These are phyloP conservation scores for Cocos nucifera DNA, from an alignment of 176 grass and related monocot genomes.

Conservation along the genomic window DNA sequence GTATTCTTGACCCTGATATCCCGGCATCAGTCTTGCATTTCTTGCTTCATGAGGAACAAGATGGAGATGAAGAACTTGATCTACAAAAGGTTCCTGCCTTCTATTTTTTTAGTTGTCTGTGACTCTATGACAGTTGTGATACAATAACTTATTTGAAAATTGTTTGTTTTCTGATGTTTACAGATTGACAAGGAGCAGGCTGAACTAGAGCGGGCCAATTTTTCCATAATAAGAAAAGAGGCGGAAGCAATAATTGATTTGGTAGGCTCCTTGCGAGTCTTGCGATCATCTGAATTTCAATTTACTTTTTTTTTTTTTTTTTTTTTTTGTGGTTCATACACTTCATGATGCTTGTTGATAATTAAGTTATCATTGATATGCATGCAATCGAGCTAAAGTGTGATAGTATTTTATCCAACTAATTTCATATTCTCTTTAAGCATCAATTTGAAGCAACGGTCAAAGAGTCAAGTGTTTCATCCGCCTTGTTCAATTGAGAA, in stretches of 20 bases:
- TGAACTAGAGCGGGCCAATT: slow-evolving; percentile 60
- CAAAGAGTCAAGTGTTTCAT: no score
- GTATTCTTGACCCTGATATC: slow-evolving; percentile 80
- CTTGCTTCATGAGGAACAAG: slow-evolving; percentile 78
- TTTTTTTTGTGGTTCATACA: no score
- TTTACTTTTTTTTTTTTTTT: no score
- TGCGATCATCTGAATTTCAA: background rate
- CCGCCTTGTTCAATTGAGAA: no score
- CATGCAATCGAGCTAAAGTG: no score
- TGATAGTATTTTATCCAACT: no score
- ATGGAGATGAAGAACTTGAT: slow-evolving; percentile 66
- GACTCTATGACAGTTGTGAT: background rate
- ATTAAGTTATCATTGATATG: no score
- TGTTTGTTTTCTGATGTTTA: slow-evolving; percentile 8
- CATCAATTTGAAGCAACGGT: no score
- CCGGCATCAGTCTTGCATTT: slow-evolving; percentile 62
- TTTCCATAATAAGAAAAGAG: slow-evolving; percentile 89
- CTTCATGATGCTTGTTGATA: no score
- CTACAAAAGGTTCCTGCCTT: slow-evolving; percentile 66
- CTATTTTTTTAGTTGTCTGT: background rate
- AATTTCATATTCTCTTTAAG: no score
- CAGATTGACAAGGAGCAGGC: slow-evolving; percentile 82
- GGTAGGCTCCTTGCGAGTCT: slow-evolving; percentile 29
- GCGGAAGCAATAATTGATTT: slow-evolving; percentile 76
- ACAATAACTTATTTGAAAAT: slow-evolving; percentile 16